phyloP scores from a whole-genome alignment of 2,329 filamentous ascomycete species.

The Aureobasidium sp. region DNA sequence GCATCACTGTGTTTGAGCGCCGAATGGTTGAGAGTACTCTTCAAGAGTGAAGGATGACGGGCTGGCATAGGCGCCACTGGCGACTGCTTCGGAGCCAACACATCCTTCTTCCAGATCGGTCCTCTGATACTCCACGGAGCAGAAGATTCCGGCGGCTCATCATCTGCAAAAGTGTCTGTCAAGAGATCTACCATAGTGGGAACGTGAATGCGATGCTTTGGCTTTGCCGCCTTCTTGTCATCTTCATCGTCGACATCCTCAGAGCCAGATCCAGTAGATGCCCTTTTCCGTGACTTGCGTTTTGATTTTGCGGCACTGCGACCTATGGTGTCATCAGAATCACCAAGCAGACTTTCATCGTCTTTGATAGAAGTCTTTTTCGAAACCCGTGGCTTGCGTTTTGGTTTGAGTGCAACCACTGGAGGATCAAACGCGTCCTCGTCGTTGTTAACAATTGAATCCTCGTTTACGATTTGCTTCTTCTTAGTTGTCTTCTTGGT shows the following conservation, averaged over 20 bases:
- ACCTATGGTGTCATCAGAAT: constrained; percentile 16
- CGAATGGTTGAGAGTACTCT: background rate
- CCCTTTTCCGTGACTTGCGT: background rate
- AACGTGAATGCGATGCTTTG: constrained; percentile 38
- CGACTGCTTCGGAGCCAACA: constrained; percentile 18
- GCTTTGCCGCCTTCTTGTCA: constrained; percentile 24
- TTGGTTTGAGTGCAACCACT: background rate
- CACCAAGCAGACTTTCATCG: constrained; percentile 22
- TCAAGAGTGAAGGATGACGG: background rate
- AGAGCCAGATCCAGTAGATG: background rate
- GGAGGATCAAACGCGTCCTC: constrained; percentile 14
- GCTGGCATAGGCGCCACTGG: background rate
- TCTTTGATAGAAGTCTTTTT: background rate
- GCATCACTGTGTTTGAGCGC: background rate
- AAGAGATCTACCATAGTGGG: constrained; percentile 35
- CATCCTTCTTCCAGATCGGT: constrained; percentile 41
- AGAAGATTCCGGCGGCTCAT: constrained; percentile 36
- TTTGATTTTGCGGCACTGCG: background rate
- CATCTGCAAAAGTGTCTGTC: constrained; percentile 36
- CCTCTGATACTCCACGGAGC: constrained; percentile 40
- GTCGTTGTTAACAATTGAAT: background rate
- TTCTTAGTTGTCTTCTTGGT: constrained; percentile 7
- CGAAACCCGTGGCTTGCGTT: constrained; percentile 1
- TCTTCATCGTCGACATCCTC: constrained; percentile 15
- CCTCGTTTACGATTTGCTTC: background rate